Base-by-base conservation (phyloP, 352 stramenopile species). In the Ophiocytium majus region DNA sequence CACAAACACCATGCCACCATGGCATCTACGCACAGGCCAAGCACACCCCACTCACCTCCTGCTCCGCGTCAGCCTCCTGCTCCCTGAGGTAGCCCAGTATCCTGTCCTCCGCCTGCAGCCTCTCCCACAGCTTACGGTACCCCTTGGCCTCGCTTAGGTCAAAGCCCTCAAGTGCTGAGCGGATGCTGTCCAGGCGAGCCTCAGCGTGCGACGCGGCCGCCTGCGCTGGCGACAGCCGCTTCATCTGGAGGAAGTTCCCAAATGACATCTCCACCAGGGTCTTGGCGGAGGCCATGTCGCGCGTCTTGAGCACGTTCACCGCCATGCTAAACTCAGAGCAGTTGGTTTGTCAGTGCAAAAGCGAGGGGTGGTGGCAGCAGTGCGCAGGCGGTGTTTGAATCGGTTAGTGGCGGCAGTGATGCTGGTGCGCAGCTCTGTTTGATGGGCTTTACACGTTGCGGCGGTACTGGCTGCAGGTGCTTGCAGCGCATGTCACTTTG, bases 241-340 rank as follows among this genome's bases (percentile, higher is more conserved):
- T 86, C 10, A 50, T 64, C 57, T 88, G 49, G 28, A 89, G 36
- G 76, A 87, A 90, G 79, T 86, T 89, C 32, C 86, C 86, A 81
- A 89, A 89, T 63, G 71, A 85, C 63, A 80, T 86, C 81, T 89
- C 83, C 1, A 89, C 86, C 10, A 89, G 35, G 0, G 64, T 71
- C 74, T 85, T 86, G 37, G 84, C 82, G 23, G 37, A 83, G 28
- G 50, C 86, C 75, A 90, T 43, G 37, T 78, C 50, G 9, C 76
- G 71, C 9, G 86, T 86, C 1, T 83, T 85, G 9, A 90, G 86
- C 1, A 90, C 76, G 28, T 88, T 88, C 19, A 89, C 79, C 17
- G 80, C 86, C 86, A 90, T 89, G 1, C 83, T 81, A n/a, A n/a
- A n/a, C n/a, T n/a, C n/a, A n/a, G n/a, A n/a, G n/a, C n/a, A n/a